Evolutionary conservation across 495 filamentous ascomycete genomes (phyloP).

Genomic region (Neurospora hispaniola): DNA sequence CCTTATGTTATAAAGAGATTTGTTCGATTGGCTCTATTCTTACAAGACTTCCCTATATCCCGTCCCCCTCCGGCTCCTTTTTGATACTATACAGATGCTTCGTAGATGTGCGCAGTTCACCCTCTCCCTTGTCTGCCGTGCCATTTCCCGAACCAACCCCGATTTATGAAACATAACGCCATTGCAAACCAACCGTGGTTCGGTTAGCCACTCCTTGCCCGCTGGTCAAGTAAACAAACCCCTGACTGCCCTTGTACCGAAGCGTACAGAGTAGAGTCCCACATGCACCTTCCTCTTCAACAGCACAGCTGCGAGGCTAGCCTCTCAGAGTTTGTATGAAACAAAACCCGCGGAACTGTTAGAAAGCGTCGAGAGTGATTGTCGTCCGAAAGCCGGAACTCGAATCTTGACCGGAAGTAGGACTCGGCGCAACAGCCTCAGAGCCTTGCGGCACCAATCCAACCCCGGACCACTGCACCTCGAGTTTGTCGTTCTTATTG

Average conservation of each 20-base stretch:
- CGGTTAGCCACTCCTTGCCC: neutral
- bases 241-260: neutral
- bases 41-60: neutral
- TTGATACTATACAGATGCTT: neutral
- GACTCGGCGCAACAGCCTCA: neutral
- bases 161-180: neutral
- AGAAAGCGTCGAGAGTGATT: neutral
- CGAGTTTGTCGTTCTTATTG: neutral
- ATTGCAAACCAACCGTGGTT: neutral
- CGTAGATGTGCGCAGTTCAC: neutral
- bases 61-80: neutral
- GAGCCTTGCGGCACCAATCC: neutral
- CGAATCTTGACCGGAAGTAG: neutral
- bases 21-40: neutral
- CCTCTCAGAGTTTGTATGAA: neutral
- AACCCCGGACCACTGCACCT: neutral
- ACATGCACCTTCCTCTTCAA: neutral
- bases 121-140: neutral
- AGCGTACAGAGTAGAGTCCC: neutral
- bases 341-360: neutral
- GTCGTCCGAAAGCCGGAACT: neutral
- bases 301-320: no score
- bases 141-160: neutral
- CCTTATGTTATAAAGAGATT: neutral
- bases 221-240: neutral